Conservation (phyloP, 176 grass and related monocot species). For the Paspalum vaginatum region DNA sequence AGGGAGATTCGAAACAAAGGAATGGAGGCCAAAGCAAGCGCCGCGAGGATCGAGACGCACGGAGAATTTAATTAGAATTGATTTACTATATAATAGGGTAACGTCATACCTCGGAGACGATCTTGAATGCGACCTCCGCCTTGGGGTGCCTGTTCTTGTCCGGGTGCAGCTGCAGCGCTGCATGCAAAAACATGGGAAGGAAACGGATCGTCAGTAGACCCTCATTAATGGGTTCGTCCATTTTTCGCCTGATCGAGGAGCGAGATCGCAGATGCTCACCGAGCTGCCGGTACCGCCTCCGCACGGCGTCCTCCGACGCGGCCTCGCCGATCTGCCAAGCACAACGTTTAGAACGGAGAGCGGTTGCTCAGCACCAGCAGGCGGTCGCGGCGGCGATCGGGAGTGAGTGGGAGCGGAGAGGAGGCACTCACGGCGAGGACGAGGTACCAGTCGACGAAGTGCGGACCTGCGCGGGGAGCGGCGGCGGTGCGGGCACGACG, state of each 20-base stretch:
- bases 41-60: slow-evolving; percentile 10
- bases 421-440: slow-evolving; percentile 67
- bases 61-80: not conserved
- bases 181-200: not conserved
- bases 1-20: slow-evolving; percentile 1
- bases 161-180: slow-evolving; percentile 91
- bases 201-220: too few relatives aligned
- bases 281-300: slow-evolving; percentile 70
- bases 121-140: slow-evolving; percentile 90
- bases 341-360: too few relatives aligned
- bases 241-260: not conserved
- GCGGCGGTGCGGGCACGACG: slow-evolving; percentile 63
- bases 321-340: slow-evolving; percentile 59
- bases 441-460: slow-evolving; percentile 94
- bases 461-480: slow-evolving; percentile 36
- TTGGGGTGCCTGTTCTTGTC: slow-evolving; percentile 96
- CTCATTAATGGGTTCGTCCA: too few relatives aligned
- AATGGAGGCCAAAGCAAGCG: not conserved
- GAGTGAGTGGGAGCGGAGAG: not conserved
- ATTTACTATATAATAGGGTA: too few relatives aligned
- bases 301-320: slow-evolving; percentile 56
- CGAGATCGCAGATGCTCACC: slow-evolving; percentile 32
- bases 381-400: too few relatives aligned
- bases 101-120: slow-evolving; percentile 96
- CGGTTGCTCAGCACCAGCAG: too few relatives aligned